Percentiles rank a stretch among this genome's conserved stretches.
Evolutionary conservation across 2,329 filamentous ascomycete species (phyloP).

Genomic region (Botrytis aclada): DNA sequence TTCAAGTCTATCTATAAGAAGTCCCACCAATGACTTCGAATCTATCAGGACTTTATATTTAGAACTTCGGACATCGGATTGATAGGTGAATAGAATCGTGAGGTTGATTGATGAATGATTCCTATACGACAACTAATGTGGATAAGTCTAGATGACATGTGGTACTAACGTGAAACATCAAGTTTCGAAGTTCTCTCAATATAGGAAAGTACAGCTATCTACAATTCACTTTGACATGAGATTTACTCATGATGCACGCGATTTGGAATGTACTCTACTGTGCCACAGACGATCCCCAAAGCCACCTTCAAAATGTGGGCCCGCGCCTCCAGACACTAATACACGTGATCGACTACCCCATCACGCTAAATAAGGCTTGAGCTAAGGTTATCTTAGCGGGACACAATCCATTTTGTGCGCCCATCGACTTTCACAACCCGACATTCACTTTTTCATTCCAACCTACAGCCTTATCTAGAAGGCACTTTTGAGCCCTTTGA

Average conservation of each 20-base stretch:
- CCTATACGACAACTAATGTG: neutral
- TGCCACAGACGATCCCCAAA: neutral
- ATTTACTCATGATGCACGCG: neutral
- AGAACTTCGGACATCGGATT: neutral
- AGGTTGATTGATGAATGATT: neutral
- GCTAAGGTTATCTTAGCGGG: constrained; percentile 5
- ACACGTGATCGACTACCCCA: constrained; percentile 5
- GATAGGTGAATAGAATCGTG: neutral
- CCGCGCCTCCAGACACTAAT: neutral
- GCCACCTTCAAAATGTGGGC: neutral
- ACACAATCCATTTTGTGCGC: neutral
- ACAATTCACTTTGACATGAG: neutral
- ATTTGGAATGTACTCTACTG: neutral
- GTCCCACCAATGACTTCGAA: neutral
- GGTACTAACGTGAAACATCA: neutral
- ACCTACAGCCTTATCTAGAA: neutral
- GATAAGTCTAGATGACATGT: neutral
- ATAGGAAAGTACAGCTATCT: neutral
- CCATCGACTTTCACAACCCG: neutral
- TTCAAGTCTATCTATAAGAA: neutral
- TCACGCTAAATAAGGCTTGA: neutral
- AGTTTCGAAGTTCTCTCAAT: neutral
- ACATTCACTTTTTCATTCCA: neutral
- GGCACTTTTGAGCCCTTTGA: neutral
- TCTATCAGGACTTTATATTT: neutral